A percentile compares a stretch with the other conserved stretches of the same genome.
These are phyloP conservation scores for Pseudopyrenochaeta lycopersici DNA, from an alignment of 2,329 filamentous ascomycete genomes.

Conservation along the genomic window DNA sequence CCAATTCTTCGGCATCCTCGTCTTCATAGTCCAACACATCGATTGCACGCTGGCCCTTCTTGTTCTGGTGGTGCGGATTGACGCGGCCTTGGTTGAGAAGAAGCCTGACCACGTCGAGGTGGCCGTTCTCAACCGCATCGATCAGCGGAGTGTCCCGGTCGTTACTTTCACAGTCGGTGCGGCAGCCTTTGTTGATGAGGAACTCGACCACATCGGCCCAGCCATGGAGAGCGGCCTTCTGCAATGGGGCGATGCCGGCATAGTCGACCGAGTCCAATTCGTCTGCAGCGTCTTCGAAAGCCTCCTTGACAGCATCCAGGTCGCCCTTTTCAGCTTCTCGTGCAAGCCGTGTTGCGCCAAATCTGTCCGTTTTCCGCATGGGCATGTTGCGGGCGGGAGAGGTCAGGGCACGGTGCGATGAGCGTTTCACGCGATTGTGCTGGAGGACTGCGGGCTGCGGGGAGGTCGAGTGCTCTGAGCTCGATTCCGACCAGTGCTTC, in stretches of 20 bases:
- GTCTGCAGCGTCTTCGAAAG: conserved; percentile 80
- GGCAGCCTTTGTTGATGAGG: conserved; percentile 83
- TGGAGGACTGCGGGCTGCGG: conserved; percentile 41
- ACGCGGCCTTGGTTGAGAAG: conserved; percentile 81
- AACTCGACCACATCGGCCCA: conserved; percentile 87
- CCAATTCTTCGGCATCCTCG: conserved; percentile 83
- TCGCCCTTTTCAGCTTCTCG: conserved; percentile 88
- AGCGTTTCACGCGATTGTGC: conserved; percentile 65
- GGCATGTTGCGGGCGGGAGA: conserved; percentile 67
- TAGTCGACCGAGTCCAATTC: conserved; percentile 92
- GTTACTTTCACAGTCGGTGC: conserved; percentile 78
- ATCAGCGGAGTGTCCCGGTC: conserved; percentile 89
- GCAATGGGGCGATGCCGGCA: conserved; percentile 93
- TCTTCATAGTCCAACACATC: conserved; percentile 80
- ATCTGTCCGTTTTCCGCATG: conserved; percentile 88
- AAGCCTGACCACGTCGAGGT: conserved; percentile 85
- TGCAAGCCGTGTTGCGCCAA: conserved; percentile 90
- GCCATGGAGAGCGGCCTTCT: conserved; percentile 90
- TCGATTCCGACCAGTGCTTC: conserved; percentile 46
- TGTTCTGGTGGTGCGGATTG: conserved; percentile 89
- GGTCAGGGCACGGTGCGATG: conserved; percentile 67
- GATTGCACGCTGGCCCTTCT: conserved; percentile 90
- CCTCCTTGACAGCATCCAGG: conserved; percentile 77
- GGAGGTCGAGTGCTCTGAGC: conserved; percentile 49
- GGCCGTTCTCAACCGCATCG: conserved; percentile 95